phyloP scores from a whole-genome alignment of 495 filamentous ascomycete species.

The Sabuloglossum arenarium region DNA sequence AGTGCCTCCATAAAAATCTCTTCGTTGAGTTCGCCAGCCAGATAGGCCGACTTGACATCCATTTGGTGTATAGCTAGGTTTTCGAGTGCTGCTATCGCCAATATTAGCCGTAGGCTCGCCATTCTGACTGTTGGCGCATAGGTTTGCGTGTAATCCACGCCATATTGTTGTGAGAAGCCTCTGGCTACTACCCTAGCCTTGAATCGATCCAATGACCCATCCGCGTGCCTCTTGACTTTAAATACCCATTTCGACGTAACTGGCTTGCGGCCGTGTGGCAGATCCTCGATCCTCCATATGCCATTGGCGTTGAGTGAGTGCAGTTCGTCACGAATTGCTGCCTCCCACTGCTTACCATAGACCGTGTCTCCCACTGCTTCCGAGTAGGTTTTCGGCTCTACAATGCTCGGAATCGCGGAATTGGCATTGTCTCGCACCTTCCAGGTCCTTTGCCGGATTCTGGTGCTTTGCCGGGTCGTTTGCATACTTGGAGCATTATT shows the following conservation, averaged over 20 bases:
- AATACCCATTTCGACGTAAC: slow-evolving; percentile 3
- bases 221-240: background rate
- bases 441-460: slow-evolving; percentile 1
- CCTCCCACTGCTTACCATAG: background rate
- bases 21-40: background rate
- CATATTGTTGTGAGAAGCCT: slow-evolving; percentile 1
- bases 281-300: background rate
- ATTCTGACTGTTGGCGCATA: background rate
- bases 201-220: background rate
- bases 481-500: background rate
- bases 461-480: background rate
- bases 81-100: background rate
- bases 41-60: slow-evolving; percentile 1
- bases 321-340: background rate
- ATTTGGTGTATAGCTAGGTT: background rate
- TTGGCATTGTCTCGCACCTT: background rate
- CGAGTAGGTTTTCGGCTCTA: background rate
- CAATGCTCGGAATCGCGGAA: background rate
- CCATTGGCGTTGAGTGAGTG: background rate
- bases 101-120: background rate
- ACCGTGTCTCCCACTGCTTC: slow-evolving; percentile 1
- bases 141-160: background rate
- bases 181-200: slow-evolving; percentile 1
- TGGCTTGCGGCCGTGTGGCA: background rate
- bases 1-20: background rate